phyloP scores from a whole-genome alignment of 257 asterid genomes.

The Petunia axillaris region DNA sequence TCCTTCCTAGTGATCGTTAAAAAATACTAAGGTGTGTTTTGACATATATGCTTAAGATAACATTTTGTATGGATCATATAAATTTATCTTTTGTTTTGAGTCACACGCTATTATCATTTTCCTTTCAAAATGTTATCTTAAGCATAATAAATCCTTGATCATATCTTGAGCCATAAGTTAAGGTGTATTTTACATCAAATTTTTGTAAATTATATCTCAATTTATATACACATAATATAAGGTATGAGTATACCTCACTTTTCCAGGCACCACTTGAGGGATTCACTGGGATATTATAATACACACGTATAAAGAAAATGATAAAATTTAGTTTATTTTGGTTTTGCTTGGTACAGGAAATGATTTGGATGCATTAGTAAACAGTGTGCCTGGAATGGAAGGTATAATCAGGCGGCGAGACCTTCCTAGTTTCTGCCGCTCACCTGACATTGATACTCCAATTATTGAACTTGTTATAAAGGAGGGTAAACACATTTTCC shows the following conservation, averaged over 20 bases:
- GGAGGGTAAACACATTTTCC: constrained; percentile 21
- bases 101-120: not conserved
- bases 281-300: not conserved
- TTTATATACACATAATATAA: not conserved
- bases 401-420: constrained; percentile 30
- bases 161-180: not conserved
- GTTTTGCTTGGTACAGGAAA: constrained; percentile 13
- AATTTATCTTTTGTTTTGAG: not conserved
- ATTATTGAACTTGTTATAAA: constrained; percentile 13
- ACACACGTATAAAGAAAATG: not conserved
- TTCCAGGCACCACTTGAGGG: too few species aligned
- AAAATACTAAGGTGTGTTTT: not conserved
- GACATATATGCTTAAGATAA: not conserved
- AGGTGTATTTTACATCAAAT: not conserved
- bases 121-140: not conserved
- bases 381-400: constrained; percentile 32
- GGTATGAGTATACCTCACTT: too few species aligned
- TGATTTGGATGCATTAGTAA: constrained; percentile 29
- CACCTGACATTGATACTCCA: not conserved
- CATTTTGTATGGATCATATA: not conserved
- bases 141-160: not conserved
- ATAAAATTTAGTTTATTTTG: not conserved
- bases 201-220: not conserved
- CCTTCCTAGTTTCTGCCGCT: constrained; percentile 30
- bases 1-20: too few species aligned